A percentile compares a stretch with the other conserved stretches of the same genome.
phyloP scores from a whole-genome alignment of 176 grass and related monocot species.

The Coix lacrymajobi region DNA sequence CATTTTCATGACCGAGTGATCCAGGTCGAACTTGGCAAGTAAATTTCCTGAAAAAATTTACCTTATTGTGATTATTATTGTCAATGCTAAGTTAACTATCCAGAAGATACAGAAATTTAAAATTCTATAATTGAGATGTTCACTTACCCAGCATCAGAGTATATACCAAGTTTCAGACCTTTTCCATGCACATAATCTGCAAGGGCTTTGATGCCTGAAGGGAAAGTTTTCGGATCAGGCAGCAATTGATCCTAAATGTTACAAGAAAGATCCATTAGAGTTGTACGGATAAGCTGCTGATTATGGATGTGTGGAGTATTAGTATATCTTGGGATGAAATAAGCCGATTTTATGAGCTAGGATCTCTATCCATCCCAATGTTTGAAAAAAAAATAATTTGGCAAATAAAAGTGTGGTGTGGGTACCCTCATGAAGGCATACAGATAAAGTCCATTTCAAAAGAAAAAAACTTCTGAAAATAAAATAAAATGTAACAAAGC shows the following conservation, averaged over 20 bases:
- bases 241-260: slow-evolving; percentile 62
- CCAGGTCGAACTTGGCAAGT: slow-evolving; percentile 98
- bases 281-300: background rate
- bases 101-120: background rate
- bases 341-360: background rate
- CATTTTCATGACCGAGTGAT: slow-evolving; percentile 70
- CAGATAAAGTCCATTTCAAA: background rate
- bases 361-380: background rate
- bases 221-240: slow-evolving; percentile 85
- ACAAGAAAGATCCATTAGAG: background rate
- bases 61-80: slow-evolving; percentile 8
- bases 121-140: background rate
- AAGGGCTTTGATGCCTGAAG: slow-evolving; percentile 88
- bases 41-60: slow-evolving; percentile 57
- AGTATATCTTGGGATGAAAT: background rate
- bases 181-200: slow-evolving; percentile 88
- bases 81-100: slow-evolving; percentile 4
- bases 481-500: background rate
- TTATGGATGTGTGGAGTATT: background rate
- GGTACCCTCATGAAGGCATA: background rate
- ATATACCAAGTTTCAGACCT: slow-evolving; percentile 90
- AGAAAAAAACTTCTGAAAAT: background rate
- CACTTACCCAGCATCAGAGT: slow-evolving; percentile 92
- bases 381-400: background rate
- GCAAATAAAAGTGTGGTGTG: background rate